Conservation (phyloP, 176 grass and related monocot genomes). For the Metroxylon sagu region DNA sequence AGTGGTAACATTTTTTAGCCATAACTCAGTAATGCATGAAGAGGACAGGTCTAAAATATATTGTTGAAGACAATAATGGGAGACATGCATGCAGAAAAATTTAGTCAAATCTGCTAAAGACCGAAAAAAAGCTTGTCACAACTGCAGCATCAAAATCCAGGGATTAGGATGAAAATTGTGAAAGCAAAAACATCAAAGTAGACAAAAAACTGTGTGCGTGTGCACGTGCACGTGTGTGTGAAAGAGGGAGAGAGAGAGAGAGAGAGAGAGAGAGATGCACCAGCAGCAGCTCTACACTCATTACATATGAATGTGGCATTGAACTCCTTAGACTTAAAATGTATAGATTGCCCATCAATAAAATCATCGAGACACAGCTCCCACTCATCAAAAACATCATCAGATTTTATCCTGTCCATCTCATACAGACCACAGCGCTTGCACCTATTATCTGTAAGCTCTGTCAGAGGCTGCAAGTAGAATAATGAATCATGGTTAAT, state of each 20-base stretch:
- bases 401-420: slow-evolving; percentile 3
- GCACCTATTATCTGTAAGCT: slow-evolving; percentile 9
- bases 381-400: slow-evolving; percentile 16
- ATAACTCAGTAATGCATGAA: background rate
- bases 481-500: background rate
- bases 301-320: slow-evolving; percentile 9
- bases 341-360: background rate
- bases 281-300: slow-evolving; percentile 1
- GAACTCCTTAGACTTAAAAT: slow-evolving; percentile 7
- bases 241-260: too few species aligned
- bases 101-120: too few species aligned
- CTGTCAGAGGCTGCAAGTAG: slow-evolving; percentile 4
- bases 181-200: too few species aligned
- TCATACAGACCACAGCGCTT: slow-evolving; percentile 17
- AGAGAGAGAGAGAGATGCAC: background rate
- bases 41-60: background rate
- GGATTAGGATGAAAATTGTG: too few species aligned
- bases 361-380: slow-evolving; percentile 12
- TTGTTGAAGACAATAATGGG: background rate
- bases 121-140: too few species aligned
- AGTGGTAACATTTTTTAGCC: too few species aligned
- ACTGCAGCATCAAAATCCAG: too few species aligned
- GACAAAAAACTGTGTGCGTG: too few species aligned
- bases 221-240: too few species aligned
- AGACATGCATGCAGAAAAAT: too few species aligned